A percentile compares a stretch with the other conserved stretches of the same genome.
phyloP scores from a whole-genome alignment of 139 green algal genomes.

The Micractinium conductrix region DNA sequence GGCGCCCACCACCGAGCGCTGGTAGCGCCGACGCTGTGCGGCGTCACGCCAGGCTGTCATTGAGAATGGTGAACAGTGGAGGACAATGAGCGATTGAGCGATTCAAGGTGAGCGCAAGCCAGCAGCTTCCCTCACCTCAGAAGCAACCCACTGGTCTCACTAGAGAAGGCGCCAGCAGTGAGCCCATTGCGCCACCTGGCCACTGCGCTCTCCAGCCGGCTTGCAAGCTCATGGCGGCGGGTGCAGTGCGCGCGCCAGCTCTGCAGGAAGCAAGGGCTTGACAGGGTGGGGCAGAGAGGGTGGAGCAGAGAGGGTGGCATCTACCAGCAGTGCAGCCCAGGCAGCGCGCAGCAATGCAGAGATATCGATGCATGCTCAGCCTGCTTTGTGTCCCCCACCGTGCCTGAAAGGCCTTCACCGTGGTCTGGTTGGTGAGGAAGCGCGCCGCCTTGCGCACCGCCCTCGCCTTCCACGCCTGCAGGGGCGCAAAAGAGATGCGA shows the following conservation, averaged over 20 bases:
- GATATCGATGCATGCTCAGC: background rate
- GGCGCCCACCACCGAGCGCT: background rate
- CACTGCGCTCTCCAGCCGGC: background rate
- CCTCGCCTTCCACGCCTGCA: background rate
- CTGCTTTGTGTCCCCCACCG: background rate
- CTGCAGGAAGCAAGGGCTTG: background rate
- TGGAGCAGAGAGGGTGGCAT: too few relatives aligned
- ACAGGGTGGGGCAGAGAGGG: too few relatives aligned
- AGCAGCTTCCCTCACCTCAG: too few relatives aligned
- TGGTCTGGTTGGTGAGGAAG: background rate
- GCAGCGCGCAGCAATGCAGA: too few relatives aligned
- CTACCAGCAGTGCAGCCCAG: too few relatives aligned
- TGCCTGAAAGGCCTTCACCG: background rate
- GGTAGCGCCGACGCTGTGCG: background rate
- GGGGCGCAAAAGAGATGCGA: background rate
- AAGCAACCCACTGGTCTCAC: too few relatives aligned
- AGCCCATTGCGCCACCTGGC: background rate
- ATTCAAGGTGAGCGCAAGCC: too few relatives aligned
- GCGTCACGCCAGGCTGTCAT: constrained; percentile 23
- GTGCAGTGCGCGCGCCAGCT: background rate
- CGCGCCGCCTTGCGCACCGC: constrained; percentile 4
- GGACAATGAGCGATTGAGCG: too few relatives aligned
- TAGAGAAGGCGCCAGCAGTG: background rate
- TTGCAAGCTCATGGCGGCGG: background rate
- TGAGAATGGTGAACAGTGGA: too few relatives aligned